Percentiles rank a stretch among this genome's conserved stretches.
These are phyloP conservation scores for Golubevia pallescens DNA, from an alignment of 1,284 basidiomycete genomes.

Conservation along the genomic window DNA sequence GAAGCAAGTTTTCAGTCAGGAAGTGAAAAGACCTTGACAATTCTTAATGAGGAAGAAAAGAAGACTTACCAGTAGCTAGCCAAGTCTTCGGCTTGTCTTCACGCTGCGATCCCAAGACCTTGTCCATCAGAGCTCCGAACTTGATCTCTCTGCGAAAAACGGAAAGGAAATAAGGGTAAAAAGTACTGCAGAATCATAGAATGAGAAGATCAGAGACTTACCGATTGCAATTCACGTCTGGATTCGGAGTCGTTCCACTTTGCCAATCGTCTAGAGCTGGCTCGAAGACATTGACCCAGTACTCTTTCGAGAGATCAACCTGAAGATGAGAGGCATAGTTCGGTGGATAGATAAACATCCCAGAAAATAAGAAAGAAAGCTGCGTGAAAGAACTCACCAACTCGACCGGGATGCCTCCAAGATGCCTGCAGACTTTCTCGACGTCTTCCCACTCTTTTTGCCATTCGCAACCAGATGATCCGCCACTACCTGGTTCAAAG, in stretches of 20 bases:
- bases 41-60: neutral
- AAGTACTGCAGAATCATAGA: neutral
- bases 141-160: slow-evolving; percentile 78
- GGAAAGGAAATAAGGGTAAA: neutral
- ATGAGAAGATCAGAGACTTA: slow-evolving; percentile 56
- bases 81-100: slow-evolving; percentile 41
- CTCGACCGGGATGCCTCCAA: slow-evolving; percentile 71
- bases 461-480: slow-evolving; percentile 80
- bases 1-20: neutral
- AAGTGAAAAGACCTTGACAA: too few species aligned
- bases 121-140: slow-evolving; percentile 82
- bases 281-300: slow-evolving; percentile 56
- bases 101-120: slow-evolving; percentile 10
- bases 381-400: slow-evolving; percentile 9
- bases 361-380: neutral
- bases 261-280: slow-evolving; percentile 47
- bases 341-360: too few species aligned
- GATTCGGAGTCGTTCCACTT: slow-evolving; percentile 75
- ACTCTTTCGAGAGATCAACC: slow-evolving; percentile 40
- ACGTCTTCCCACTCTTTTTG: slow-evolving; percentile 94
- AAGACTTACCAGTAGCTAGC: slow-evolving; percentile 77
- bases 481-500: slow-evolving; percentile 57
- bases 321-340: too few species aligned
- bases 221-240: slow-evolving; percentile 92
- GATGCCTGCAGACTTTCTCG: slow-evolving; percentile 75